A percentile compares a stretch with the other conserved stretches of the same genome.
phyloP scores from a whole-genome alignment of 164 flowering plant genomes.

The Macadamia integrifolia region DNA sequence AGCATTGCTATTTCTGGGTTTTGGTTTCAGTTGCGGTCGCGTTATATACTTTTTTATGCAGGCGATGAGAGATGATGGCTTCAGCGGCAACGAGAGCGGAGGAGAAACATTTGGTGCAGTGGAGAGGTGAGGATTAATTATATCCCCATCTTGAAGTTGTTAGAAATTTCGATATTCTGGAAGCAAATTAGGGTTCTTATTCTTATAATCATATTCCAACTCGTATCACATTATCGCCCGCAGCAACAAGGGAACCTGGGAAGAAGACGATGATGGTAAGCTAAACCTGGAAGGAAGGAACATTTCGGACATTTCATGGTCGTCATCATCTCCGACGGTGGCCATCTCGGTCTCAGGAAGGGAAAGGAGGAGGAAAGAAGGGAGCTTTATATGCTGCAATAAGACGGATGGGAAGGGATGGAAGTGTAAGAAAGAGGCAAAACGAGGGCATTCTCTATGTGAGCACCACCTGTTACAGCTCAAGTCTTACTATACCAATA shows the following conservation, averaged over 20 bases:
- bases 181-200: neutral
- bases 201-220: too few species aligned
- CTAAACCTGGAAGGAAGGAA: too few species aligned
- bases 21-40: neutral
- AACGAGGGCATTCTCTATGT: neutral
- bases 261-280: too few species aligned
- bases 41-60: neutral
- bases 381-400: neutral
- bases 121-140: neutral
- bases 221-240: too few species aligned
- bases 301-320: neutral
- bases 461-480: constrained; percentile 7
- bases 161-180: neutral
- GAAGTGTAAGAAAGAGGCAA: neutral
- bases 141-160: neutral
- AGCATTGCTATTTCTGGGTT: neutral
- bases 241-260: too few species aligned
- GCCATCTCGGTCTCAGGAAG: neutral
- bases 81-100: neutral
- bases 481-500: constrained; percentile 14
- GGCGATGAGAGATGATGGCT: neutral
- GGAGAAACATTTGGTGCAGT: neutral
- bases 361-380: neutral
- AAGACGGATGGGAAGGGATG: constrained; percentile 4
- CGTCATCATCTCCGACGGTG: neutral